Conservation (phyloP, 2,329 filamentous ascomycete genomes). For the Tolypocladium cylindrosporum region DNA sequence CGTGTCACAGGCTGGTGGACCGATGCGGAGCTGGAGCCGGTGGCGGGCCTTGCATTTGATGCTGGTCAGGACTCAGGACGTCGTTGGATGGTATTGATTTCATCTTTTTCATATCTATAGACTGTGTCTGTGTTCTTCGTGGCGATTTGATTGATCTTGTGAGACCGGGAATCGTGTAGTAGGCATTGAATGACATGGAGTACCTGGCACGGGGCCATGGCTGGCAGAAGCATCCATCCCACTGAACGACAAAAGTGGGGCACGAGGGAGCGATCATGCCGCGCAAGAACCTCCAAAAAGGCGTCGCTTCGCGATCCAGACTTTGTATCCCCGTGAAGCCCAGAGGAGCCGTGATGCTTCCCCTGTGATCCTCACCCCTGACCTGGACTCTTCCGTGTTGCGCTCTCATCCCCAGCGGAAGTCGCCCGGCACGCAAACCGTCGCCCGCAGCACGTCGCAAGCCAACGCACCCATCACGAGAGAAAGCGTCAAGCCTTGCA, state of each 20-base stretch:
- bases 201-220: no score
- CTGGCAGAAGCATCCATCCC: background rate
- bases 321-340: background rate
- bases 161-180: background rate
- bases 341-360: background rate
- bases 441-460: background rate
- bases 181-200: no score
- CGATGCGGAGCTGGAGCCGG: background rate
- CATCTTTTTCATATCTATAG: no score
- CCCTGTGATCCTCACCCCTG: background rate
- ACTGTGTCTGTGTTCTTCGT: no score
- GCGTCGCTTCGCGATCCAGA: background rate
- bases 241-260: background rate
- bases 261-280: background rate
- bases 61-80: no score
- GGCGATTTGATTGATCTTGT: background rate
- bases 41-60: background rate
- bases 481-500: background rate
- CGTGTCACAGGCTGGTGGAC: background rate
- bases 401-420: background rate
- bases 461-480: background rate
- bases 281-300: background rate
- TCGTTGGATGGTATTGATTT: no score
- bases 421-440: background rate
- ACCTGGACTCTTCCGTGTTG: background rate